These are phyloP conservation scores for Penicillium cinerascens DNA, from an alignment of 495 filamentous ascomycete species.

Conservation along the genomic window DNA sequence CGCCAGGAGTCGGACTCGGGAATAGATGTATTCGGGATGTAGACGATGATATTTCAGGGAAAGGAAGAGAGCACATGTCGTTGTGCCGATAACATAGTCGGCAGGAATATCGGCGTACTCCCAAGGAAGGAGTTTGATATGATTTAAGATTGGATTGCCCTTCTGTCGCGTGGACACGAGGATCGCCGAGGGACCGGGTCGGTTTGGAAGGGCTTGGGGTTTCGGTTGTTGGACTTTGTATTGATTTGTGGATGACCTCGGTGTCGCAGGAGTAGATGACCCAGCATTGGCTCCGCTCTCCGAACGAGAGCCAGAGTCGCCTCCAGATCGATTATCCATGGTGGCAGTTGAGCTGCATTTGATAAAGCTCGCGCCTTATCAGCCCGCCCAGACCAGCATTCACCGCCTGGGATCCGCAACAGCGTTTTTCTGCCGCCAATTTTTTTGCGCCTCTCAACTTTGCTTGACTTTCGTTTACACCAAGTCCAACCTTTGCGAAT, in stretches of 20 bases:
- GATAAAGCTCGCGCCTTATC: slow-evolving; percentile 27
- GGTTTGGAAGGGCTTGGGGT: slow-evolving; percentile 71
- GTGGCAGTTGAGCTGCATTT: slow-evolving; percentile 1
- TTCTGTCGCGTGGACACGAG: slow-evolving; percentile 85
- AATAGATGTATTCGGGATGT: slow-evolving; percentile 97
- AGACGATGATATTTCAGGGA: slow-evolving; percentile 96
- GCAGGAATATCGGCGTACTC: slow-evolving; percentile 93
- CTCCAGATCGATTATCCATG: slow-evolving; percentile 61
- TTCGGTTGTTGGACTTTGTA: slow-evolving; percentile 78
- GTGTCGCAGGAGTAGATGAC: slow-evolving; percentile 28
- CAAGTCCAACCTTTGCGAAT: not conserved
- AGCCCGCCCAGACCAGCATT: slow-evolving; percentile 3
- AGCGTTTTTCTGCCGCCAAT: slow-evolving; percentile 46
- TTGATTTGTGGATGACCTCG: slow-evolving; percentile 19
- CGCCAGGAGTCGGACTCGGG: slow-evolving; percentile 73
- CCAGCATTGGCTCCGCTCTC: slow-evolving; percentile 17
- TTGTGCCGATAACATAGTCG: slow-evolving; percentile 84
- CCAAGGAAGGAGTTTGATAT: slow-evolving; percentile 82
- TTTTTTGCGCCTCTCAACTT: slow-evolving; percentile 28
- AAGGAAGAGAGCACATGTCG: slow-evolving; percentile 88
- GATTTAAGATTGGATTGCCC: slow-evolving; percentile 87
- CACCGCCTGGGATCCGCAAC: slow-evolving; percentile 19
- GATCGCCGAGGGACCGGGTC: slow-evolving; percentile 70
- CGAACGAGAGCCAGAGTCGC: slow-evolving; percentile 53
- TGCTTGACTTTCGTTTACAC: not conserved